Conservation (phyloP, 257 asterid species). For the Primulina huaijiensis region DNA sequence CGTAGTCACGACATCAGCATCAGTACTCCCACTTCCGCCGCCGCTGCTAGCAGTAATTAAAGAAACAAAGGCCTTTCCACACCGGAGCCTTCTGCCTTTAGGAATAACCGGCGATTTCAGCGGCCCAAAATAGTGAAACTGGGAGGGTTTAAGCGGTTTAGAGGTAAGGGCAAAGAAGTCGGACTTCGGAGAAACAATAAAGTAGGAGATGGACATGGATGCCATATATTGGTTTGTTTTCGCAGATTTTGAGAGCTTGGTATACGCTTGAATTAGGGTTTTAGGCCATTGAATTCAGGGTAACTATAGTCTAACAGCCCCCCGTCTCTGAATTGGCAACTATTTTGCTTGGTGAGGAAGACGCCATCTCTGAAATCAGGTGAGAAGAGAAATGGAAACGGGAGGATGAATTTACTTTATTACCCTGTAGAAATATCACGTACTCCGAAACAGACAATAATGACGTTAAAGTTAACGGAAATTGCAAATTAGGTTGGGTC, state of each 20-base stretch:
- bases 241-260: conserved; percentile 6
- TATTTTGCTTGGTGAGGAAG: conserved; percentile 37
- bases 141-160: conserved; percentile 36
- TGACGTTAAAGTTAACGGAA: too few species aligned
- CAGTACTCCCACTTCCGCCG: conserved; percentile 14
- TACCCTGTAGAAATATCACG: conserved; percentile 16
- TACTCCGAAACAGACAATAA: too few species aligned
- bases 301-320: neutral
- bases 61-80: conserved; percentile 27
- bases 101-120: conserved; percentile 26
- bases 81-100: conserved; percentile 22
- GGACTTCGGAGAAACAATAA: conserved; percentile 36
- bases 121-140: conserved; percentile 30
- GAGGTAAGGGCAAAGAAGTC: conserved; percentile 28
- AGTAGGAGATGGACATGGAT: conserved; percentile 55
- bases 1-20: conserved; percentile 39
- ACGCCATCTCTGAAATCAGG: conserved; percentile 11
- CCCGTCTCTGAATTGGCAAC: conserved; percentile 10
- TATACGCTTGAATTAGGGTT: conserved; percentile 25
- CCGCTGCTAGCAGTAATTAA: conserved; percentile 54
- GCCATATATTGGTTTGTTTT: conserved; percentile 43
- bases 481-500: too few species aligned
- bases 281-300: conserved; percentile 36
- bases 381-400: neutral
- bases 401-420: conserved; percentile 23